Base-by-base conservation (phyloP, 2,329 filamentous ascomycete genomes). In the Fusarium siculi region DNA sequence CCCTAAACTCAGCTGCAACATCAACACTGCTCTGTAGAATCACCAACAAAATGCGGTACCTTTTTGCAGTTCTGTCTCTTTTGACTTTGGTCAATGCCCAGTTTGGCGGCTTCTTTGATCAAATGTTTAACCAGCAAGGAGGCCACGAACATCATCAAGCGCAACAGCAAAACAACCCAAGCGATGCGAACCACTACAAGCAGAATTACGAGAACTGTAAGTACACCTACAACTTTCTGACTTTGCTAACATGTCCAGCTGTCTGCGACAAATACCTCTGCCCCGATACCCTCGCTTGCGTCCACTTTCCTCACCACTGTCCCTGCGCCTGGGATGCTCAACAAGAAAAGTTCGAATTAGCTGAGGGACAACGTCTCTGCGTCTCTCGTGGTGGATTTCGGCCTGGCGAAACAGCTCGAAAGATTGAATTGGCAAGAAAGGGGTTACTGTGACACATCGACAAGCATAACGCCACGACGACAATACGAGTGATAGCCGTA, bases 301-400 rank as follows among this genome's bases (percentile, higher is more conserved):
- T 99, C 11, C 92, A 97, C 81, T 96, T 97, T 84, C 95, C 96
- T 4, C 96, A 98, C 81, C 96, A 99, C 84, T 99, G 96, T 83
- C 96, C 96, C 34, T 99, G 96, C 84, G 88, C 94, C 4, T 97
- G 93, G 85, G 91, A 93, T 3, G 83, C 86, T 14, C 86, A 93
- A 70, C 91, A 96, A 79, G 93, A 96, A 74, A 96, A 96, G 80
- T 89, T 94, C 72, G 93, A 93, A 82, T 78, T 91, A 36, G 89
- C 87, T 9, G 92, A 95, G 8, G 93, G 93, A 1, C 90, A 90
- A 74, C 88, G 92, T 44, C 85, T 95, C 52, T 96, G 93, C 78
- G 86, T 92, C 2, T 93, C 91, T 49, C 94, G 91, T 78, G 93
- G 93, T 4, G 93, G 93, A 0, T 95, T 91, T 83, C 91, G 90